Conservation (phyloP, 768 basidiomycete species). For the Agaricus subrufescens region DNA sequence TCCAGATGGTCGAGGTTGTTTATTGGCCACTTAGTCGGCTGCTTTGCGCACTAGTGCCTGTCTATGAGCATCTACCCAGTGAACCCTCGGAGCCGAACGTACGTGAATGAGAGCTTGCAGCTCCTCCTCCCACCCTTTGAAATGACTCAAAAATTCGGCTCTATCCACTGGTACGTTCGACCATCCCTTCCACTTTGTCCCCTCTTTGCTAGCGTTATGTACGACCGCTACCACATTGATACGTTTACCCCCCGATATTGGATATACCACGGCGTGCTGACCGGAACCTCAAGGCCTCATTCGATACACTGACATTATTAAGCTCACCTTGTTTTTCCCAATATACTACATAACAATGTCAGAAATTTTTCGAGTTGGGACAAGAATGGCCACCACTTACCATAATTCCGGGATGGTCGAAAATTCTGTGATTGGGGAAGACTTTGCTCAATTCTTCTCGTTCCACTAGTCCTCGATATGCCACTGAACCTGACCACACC, state of each 20-base stretch:
- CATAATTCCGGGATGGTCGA: conserved; percentile 15
- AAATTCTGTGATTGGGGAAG: conserved; percentile 19
- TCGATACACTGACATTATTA: neutral
- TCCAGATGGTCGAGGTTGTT: conserved; percentile 15
- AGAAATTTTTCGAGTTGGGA: neutral
- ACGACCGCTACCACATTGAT: conserved; percentile 44
- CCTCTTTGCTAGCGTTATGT: conserved; percentile 11
- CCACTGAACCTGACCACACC: conserved; percentile 29
- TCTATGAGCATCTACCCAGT: neutral
- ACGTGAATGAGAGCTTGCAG: conserved; percentile 14
- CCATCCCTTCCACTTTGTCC: conserved; percentile 13
- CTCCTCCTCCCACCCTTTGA: conserved; percentile 14
- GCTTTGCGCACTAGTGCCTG: conserved; percentile 14
- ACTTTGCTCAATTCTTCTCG: conserved; percentile 16
- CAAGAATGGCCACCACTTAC: neutral
- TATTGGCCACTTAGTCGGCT: conserved; percentile 18
- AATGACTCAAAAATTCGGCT: conserved; percentile 11
- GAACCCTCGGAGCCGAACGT: neutral
- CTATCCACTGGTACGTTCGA: conserved; percentile 12
- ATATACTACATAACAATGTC: conserved; percentile 11
- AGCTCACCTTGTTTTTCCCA: conserved; percentile 18
- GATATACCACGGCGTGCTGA: conserved; percentile 44
- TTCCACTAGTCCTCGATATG: conserved; percentile 29
- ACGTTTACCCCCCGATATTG: conserved; percentile 41
- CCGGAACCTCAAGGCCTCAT: neutral